Base-by-base conservation (phyloP, 176 grass and related monocot genomes). In the Rhipidocladum racemiflorum region DNA sequence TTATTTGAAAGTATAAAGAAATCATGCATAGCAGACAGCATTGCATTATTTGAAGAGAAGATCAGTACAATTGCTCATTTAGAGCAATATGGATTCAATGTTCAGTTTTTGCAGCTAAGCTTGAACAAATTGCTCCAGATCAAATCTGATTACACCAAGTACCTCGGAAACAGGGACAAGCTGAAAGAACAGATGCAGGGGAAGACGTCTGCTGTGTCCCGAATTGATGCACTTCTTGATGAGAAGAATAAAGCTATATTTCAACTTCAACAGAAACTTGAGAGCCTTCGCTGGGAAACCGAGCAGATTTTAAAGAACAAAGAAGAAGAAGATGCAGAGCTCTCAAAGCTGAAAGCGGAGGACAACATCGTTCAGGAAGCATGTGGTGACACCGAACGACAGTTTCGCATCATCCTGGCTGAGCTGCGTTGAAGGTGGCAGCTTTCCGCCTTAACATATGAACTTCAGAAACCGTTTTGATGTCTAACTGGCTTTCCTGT, bases 11-110 rank as follows among this genome's bases (percentile, higher is more conserved):
- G 9, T 79, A 77, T 81, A 25, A 57, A 36, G 20, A 51, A 64
- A 34, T 72, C 87, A 23, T 9, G 61, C 49, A 86, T 90, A 56
- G 66, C 62, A 38, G 72, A 91, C 18, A 44, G 23, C 72, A 35
- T 40, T 24, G 75, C 65, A 18, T 38, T 29, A 59, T 77, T 94
- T 8, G 30, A 89, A 17, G 86, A 80, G 42, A 84, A 68, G 59
- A 62, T 91, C 13, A 50, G 20, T 2, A 28, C 86, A 61, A 76
- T 94, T 32, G 5, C 27, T 9, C 23, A 49, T 48, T 63, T 94
- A 16, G 83, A 84, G 12, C 75, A 24, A 50, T 84, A 94, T 70
- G 92, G 92, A 69, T 94, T 94, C 7, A 18, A 65, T 54, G 92
- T 94, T 46, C 25, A 62, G 40, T 62, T 28, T 11, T 38, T 94